These are phyloP conservation scores for Chytridiales sp. DNA, from an alignment of 371 early-diverging fungal genomes.

Conservation along the genomic window DNA sequence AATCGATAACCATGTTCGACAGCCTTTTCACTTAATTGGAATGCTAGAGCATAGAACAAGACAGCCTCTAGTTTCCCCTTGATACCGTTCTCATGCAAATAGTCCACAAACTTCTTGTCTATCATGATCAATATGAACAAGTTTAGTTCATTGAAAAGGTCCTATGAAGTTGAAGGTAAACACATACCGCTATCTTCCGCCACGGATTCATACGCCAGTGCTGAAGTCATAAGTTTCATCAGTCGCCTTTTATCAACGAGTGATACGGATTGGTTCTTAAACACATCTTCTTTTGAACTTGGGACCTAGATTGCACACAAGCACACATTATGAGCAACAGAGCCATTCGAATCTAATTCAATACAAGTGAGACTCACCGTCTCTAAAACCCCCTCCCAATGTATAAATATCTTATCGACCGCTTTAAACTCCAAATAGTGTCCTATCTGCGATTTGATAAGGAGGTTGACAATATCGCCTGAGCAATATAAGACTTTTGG, in stretches of 20 bases:
- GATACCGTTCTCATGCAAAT: conserved; percentile 35
- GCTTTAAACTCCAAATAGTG: conserved; percentile 86
- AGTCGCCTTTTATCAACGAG: conserved; percentile 84
- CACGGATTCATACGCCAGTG: not conserved
- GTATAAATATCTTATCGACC: conserved; percentile 67
- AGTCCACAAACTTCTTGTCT: conserved; percentile 18
- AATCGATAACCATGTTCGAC: conserved; percentile 17
- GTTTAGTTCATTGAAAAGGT: conserved; percentile 31
- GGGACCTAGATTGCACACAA: conserved; percentile 63
- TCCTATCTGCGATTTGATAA: conserved; percentile 80
- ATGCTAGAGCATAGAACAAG: conserved; percentile 71
- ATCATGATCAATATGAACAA: conserved; percentile 34
- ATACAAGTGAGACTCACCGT: conserved; percentile 18
- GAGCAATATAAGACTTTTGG: conserved; percentile 75
- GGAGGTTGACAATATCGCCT: conserved; percentile 71
- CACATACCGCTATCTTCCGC: not conserved
- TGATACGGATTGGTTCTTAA: conserved; percentile 68
- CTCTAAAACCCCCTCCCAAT: conserved; percentile 35
- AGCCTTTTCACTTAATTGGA: conserved; percentile 51
- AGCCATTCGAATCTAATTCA: not conserved
- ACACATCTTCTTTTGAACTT: conserved; percentile 90
- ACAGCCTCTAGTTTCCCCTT: conserved; percentile 63
- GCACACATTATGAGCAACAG: too few species aligned
- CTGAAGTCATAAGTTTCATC: conserved; percentile 81
- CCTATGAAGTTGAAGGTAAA: not conserved